Evolutionary conservation across 148 eudicot species (phyloP), one percentile per base, ranked within the genome.

Genomic region (Heliamphora exappendiculata): DNA sequence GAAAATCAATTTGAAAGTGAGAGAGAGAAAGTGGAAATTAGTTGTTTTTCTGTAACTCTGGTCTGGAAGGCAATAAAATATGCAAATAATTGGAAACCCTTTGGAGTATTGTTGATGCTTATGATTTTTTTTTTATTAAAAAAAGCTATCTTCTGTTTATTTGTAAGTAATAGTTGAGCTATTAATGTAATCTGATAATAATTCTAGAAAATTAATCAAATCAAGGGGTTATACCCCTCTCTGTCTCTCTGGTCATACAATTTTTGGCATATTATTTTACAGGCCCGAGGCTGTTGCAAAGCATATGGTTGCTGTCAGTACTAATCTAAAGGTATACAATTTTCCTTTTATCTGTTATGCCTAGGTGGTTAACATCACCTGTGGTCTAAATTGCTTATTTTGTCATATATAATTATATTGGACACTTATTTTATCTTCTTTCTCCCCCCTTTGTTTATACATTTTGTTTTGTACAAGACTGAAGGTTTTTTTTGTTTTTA

Each of bases 241-340:
- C 50, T 69, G 60, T 50, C 59, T 79, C 26, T 44, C 39, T 67
- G 17, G 33, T 58, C 44, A 60, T 10, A 36, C 54, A 75, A 62
- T 34, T 74, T 36, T 72, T 36, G 28, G 45, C 42, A 1, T 82
- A 51, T 55, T 51, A 72, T 78, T 74, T 51, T 55, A 41, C 89
- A 95, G 99, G 85, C 89, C 97, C 39, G 82, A 84, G 39, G 99
- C 99, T 24, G 99, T 95, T 79, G 89, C 96, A 72, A 95, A 95
- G 81, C 99, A 95, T 77, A 95, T 95, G 99, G 99, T 95, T 76
- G 98, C 98, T 79, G 98, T 95, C 77, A 95, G 99, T 83, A 95
- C 99, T 55, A 95, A 95, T 79, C 91, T 93, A 19, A 86, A 75
- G 93, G 99, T 93, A 84, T 62, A 72, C 50, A 58, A 49, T 24